phyloP scores from a whole-genome alignment of 352 stramenopile species.

The Phytophthora idaei region DNA sequence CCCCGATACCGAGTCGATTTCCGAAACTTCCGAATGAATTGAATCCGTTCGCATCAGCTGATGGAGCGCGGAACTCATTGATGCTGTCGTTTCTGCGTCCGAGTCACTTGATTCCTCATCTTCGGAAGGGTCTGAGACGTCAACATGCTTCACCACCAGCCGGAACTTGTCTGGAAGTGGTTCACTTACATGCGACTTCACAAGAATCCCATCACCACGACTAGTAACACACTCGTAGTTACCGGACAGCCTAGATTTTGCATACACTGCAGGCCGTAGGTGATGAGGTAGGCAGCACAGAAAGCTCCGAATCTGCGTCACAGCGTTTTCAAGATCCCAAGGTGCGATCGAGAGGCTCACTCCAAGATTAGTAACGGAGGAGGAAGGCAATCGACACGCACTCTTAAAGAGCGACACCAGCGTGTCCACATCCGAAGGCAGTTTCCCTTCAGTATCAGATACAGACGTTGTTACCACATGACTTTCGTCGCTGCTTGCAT shows the following conservation, averaged over 20 bases:
- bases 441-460: constrained; percentile 7
- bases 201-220: constrained; percentile 12
- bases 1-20: constrained; percentile 61
- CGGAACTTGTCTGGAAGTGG: constrained; percentile 29
- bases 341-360: constrained; percentile 48
- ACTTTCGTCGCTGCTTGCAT: constrained; percentile 7
- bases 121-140: constrained; percentile 23
- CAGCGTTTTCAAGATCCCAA: constrained; percentile 69
- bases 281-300: constrained; percentile 61
- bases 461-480: constrained; percentile 8
- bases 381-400: constrained; percentile 49
- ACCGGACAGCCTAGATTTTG: constrained; percentile 38
- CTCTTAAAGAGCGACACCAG: constrained; percentile 60
- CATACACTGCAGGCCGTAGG: constrained; percentile 52
- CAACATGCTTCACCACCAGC: constrained; percentile 33
- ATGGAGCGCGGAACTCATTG: constrained; percentile 41
- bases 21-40: constrained; percentile 75
- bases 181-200: constrained; percentile 10
- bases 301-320: constrained; percentile 59
- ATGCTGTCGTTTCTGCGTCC: constrained; percentile 42
- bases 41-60: constrained; percentile 59
- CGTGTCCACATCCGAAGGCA: constrained; percentile 40
- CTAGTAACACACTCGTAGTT: constrained; percentile 32
- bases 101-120: constrained; percentile 40
- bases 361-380: constrained; percentile 62